Evolutionary conservation across 139 green algal genomes (phyloP), one percentile per base, ranked within the genome.

Genomic region (Tetraselmis striata): DNA sequence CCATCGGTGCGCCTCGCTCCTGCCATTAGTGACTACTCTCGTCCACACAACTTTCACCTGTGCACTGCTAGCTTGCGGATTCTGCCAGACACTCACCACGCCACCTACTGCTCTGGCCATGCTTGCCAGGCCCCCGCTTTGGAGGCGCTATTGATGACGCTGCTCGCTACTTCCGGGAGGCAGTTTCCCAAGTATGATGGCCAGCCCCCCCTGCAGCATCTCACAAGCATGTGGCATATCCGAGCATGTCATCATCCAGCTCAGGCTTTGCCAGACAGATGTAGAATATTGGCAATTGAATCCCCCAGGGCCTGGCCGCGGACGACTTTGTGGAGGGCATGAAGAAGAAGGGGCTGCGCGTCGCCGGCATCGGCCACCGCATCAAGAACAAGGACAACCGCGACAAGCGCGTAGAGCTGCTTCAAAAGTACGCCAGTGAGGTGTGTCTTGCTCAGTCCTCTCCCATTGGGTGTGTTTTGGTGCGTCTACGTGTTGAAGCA

Each of bases 301-400:
- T n/a, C n/a, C n/a, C n/a, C 32, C 81, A 88, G 59, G 45, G 74
- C 24, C 84, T 93, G 81, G 84, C 85, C 2, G 80, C 94, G 0
- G 75, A 89, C 0, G 92, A 90, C 1, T 98, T 97, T 88, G 95
- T 98, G 79, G 95, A 98, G 88, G 86, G 83, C 11, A 92, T 97
- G 91, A 97, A 97, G 86, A 93, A 91, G 79, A 86, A 89, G 82
- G 93, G 92, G 28, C 86, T 94, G 23, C 87, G 92, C 31, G 94
- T 98, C 75, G 86, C 92, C 0, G 95, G 95, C 81, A 98, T 98
- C 32, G 95, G 95, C 2, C 95, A 98, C 84, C 88, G 95, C 81
- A 98, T 98, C 89, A 98, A 98, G 93, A 92, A 78, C 87, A 95
- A 96, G 87, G 93, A 98, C 89, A 98, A 98, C 85, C 87, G 92